Conservation (phyloP, 495 filamentous ascomycete genomes). For the Neurospora sp. region DNA sequence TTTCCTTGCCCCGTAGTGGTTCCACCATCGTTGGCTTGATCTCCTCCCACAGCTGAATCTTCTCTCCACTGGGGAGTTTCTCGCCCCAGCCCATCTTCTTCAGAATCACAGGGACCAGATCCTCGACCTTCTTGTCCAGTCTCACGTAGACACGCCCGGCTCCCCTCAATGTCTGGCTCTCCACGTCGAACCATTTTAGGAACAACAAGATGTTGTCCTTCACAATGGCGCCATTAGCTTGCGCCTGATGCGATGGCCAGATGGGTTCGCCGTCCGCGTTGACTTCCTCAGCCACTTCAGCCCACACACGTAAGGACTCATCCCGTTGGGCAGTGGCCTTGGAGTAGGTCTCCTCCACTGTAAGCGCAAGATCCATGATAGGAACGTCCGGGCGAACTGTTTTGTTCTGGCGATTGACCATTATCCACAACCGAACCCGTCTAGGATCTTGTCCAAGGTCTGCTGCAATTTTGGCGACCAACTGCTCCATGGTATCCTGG, state of each 20-base stretch:
- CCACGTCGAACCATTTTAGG: constrained; percentile 81
- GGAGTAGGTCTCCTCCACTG: constrained; percentile 67
- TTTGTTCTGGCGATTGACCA: constrained; percentile 98
- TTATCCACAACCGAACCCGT: constrained; percentile 76
- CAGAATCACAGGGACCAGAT: constrained; percentile 70
- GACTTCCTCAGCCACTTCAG: constrained; percentile 59
- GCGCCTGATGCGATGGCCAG: constrained; percentile 50
- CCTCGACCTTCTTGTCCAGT: constrained; percentile 75
- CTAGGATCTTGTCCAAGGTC: constrained; percentile 54
- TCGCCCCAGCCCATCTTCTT: constrained; percentile 83
- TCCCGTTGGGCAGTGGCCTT: constrained; percentile 52
- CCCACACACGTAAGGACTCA: constrained; percentile 72
- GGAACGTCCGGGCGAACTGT: constrained; percentile 84
- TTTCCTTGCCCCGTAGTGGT: constrained; percentile 78
- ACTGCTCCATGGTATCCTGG: constrained; percentile 61
- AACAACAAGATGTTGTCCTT: constrained; percentile 67
- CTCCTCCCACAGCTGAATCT: constrained; percentile 77
- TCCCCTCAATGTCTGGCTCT: constrained; percentile 62
- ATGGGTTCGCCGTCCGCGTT: constrained; percentile 51
- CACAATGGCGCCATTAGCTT: constrained; percentile 36
- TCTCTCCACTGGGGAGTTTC: constrained; percentile 36
- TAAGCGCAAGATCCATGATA: constrained; percentile 64
- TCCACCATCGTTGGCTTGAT: constrained; percentile 98
- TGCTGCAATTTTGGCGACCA: constrained; percentile 56
- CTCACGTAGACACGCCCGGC: constrained; percentile 75